Conservation (phyloP, 768 basidiomycete genomes). For the Leccinum subgranulosum region DNA sequence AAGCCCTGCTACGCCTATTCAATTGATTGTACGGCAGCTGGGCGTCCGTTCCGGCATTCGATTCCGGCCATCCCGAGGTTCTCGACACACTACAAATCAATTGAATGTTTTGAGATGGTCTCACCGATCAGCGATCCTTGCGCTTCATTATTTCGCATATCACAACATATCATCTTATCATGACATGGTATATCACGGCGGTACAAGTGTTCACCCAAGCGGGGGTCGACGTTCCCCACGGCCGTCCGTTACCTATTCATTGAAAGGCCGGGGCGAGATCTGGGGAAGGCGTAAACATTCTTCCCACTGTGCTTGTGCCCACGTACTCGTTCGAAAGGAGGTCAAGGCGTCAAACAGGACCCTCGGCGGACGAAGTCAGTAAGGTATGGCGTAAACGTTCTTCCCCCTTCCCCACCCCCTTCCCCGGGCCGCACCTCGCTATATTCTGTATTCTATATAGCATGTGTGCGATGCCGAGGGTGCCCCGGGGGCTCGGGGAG, state of each 20-base stretch:
- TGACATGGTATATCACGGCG: background rate
- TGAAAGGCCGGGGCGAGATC: background rate
- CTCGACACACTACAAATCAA: background rate
- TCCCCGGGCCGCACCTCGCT: background rate
- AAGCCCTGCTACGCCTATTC: background rate
- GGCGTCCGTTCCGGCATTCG: background rate
- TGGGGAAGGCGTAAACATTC: background rate
- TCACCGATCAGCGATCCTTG: background rate
- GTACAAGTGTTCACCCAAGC: background rate
- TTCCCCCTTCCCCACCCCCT: background rate
- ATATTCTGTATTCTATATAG: background rate
- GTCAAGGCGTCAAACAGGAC: background rate
- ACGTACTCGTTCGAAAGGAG: background rate
- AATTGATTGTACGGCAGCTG: background rate
- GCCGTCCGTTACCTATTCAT: background rate
- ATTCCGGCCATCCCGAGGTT: background rate
- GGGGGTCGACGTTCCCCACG: background rate
- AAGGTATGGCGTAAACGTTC: background rate
- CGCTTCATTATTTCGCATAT: background rate
- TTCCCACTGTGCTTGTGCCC: background rate
- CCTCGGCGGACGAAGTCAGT: no score
- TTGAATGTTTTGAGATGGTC: background rate
- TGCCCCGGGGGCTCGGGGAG: background rate
- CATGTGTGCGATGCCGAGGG: background rate
- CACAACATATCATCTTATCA: no score